phyloP scores from a whole-genome alignment of 2,329 filamentous ascomycete genomes.

The Celoporthe dispersa region DNA sequence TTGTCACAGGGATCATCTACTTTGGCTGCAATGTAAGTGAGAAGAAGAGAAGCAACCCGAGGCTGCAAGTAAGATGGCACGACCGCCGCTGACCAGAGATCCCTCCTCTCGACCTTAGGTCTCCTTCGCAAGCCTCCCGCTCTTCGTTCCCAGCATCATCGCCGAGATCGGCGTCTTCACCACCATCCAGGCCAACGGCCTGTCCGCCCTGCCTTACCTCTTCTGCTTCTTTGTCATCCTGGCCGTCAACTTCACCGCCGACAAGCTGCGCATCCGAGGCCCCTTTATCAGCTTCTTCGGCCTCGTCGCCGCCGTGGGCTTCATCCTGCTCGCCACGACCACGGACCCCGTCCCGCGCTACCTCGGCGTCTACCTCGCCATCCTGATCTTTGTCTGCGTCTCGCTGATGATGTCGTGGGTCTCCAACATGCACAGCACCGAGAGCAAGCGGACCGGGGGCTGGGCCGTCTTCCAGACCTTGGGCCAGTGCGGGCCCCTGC shows the following conservation, averaged over 20 bases:
- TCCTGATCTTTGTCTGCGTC: conserved; percentile 44
- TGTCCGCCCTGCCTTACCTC: conserved; percentile 46
- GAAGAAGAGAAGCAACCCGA: not conserved
- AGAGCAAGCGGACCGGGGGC: conserved; percentile 42
- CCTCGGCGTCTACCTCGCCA: conserved; percentile 43
- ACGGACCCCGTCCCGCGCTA: conserved; percentile 40
- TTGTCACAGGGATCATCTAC: conserved; percentile 42
- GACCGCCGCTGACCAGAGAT: not conserved
- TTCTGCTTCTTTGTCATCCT: conserved; percentile 46
- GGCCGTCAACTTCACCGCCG: conserved; percentile 41
- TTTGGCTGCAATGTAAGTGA: conserved; percentile 36
- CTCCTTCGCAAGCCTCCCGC: conserved; percentile 38
- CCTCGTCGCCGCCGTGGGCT: conserved; percentile 43
- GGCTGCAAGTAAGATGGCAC: not conserved
- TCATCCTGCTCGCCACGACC: conserved; percentile 45
- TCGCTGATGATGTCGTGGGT: conserved; percentile 43
- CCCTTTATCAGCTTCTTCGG: conserved; percentile 43
- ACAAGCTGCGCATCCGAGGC: conserved; percentile 42
- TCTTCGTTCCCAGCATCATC: conserved; percentile 41
- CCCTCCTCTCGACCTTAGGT: conserved; percentile 21
- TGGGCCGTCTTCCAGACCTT: conserved; percentile 44
- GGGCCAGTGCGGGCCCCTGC: conserved; percentile 40
- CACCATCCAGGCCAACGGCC: conserved; percentile 41
- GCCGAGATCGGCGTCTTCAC: conserved; percentile 42
- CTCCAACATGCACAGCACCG: conserved; percentile 43